phyloP scores from a whole-genome alignment of 768 basidiomycete species.

The Russula ochroleuca region DNA sequence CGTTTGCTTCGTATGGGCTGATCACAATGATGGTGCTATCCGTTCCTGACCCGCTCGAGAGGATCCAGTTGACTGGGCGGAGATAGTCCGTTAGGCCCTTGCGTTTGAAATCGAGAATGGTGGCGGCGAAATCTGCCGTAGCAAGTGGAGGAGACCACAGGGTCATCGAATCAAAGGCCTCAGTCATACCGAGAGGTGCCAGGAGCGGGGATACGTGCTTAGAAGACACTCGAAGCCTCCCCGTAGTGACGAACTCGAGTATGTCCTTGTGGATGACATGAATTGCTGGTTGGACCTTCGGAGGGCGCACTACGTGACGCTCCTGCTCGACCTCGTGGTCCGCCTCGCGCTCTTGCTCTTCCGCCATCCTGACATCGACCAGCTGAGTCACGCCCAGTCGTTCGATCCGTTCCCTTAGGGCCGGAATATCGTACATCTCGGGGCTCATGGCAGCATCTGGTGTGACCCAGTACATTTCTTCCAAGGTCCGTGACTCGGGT shows the following conservation, averaged over 20 bases:
- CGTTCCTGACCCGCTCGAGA: conserved; percentile 18
- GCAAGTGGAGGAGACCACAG: neutral
- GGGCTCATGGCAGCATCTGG: neutral
- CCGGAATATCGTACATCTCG: neutral
- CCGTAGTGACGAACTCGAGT: conserved; percentile 11
- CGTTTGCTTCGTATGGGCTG: conserved; percentile 20
- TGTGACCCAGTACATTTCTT: conserved; percentile 16
- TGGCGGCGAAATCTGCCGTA: conserved; percentile 16
- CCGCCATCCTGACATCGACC: neutral
- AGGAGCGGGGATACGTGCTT: neutral
- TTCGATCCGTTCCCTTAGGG: conserved; percentile 8
- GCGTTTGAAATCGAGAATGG: neutral
- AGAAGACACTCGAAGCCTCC: neutral
- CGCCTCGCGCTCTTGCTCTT: conserved; percentile 15
- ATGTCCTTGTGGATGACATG: conserved; percentile 4
- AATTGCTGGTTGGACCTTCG: neutral
- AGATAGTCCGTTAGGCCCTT: conserved; percentile 8
- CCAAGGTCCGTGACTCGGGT: conserved; percentile 16
- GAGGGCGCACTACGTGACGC: neutral
- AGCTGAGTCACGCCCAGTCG: neutral
- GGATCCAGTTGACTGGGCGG: conserved; percentile 19
- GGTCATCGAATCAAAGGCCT: neutral
- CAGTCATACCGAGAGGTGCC: neutral
- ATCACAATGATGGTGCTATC: conserved; percentile 6
- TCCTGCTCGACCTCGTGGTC: conserved; percentile 21